Evolutionary conservation across 768 basidiomycete species (phyloP).

Genomic region (Amanita fuliginea): DNA sequence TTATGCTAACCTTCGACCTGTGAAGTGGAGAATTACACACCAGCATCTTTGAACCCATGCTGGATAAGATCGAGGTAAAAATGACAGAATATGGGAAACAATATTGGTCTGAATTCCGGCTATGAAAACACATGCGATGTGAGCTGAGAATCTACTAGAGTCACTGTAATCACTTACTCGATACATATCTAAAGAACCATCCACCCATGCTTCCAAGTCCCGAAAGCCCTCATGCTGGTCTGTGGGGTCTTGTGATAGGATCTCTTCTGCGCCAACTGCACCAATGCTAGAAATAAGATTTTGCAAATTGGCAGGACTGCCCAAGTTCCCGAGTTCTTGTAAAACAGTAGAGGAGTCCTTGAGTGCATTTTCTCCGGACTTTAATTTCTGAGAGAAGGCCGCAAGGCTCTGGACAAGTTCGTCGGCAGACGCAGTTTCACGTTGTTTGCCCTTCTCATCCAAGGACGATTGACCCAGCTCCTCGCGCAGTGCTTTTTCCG

Average conservation of each 20-base stretch:
- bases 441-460: conserved; percentile 30
- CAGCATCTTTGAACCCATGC: conserved; percentile 83
- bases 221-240: conserved; percentile 81
- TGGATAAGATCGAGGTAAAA: conserved; percentile 94
- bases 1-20: conserved; percentile 3
- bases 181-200: conserved; percentile 88
- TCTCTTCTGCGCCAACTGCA: conserved; percentile 73
- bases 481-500: conserved; percentile 38
- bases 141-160: neutral
- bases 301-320: conserved; percentile 63
- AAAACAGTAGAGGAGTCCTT: conserved; percentile 57
- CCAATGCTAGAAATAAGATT: conserved; percentile 69
- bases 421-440: conserved; percentile 33
- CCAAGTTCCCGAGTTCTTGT: conserved; percentile 57
- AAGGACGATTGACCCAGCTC: conserved; percentile 32
- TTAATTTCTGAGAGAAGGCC: conserved; percentile 58
- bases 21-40: conserved; percentile 29
- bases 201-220: conserved; percentile 82
- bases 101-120: conserved; percentile 88
- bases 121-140: conserved; percentile 20
- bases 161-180: conserved; percentile 38
- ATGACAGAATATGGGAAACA: conserved; percentile 95
- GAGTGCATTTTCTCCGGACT: conserved; percentile 58
- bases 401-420: conserved; percentile 47
- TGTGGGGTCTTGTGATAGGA: conserved; percentile 69